Percentiles rank a stretch among this genome's conserved stretches.
phyloP scores from a whole-genome alignment of 306 rosid genomes.

The Elaeagnus macrophylla region DNA sequence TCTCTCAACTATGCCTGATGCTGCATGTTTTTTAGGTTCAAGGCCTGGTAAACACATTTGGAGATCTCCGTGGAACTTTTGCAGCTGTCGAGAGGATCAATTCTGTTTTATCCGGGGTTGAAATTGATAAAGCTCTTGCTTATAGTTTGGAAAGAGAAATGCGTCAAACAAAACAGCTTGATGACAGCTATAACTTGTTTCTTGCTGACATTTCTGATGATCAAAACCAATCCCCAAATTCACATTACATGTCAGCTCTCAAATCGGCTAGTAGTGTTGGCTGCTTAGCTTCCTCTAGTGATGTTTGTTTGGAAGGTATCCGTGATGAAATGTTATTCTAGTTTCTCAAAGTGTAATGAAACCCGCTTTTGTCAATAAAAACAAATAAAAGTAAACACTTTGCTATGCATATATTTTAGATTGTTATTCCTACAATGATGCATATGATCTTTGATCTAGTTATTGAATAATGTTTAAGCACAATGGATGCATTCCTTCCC shows the following conservation, averaged over 20 bases:
- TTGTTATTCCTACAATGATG: too few species aligned
- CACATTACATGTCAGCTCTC: slow-evolving; percentile 75
- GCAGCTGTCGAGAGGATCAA: slow-evolving; percentile 95
- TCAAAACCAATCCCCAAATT: slow-evolving; percentile 31
- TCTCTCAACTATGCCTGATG: slow-evolving; percentile 20
- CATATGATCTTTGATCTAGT: too few species aligned
- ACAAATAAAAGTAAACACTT: too few species aligned
- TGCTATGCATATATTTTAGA: too few species aligned
- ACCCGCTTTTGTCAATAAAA: too few species aligned
- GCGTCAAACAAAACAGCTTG: slow-evolving; percentile 41
- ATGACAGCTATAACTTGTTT: slow-evolving; percentile 58
- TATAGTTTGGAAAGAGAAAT: slow-evolving; percentile 85
- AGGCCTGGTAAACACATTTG: slow-evolving; percentile 89
- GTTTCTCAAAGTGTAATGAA: neutral
- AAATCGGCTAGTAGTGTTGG: slow-evolving; percentile 55
- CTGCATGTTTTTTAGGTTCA: slow-evolving; percentile 59
- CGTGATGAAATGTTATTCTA: neutral
- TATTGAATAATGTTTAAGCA: too few species aligned
- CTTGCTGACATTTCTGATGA: slow-evolving; percentile 32
- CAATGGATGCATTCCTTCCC: too few species aligned
- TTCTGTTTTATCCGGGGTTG: slow-evolving; percentile 65
- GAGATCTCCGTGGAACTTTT: slow-evolving; percentile 81
- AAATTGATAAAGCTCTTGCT: slow-evolving; percentile 85
- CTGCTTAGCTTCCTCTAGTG: slow-evolving; percentile 71
- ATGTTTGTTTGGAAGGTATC: slow-evolving; percentile 84